Conservation (phyloP, 768 basidiomycete species). For the Auricularia sp. region DNA sequence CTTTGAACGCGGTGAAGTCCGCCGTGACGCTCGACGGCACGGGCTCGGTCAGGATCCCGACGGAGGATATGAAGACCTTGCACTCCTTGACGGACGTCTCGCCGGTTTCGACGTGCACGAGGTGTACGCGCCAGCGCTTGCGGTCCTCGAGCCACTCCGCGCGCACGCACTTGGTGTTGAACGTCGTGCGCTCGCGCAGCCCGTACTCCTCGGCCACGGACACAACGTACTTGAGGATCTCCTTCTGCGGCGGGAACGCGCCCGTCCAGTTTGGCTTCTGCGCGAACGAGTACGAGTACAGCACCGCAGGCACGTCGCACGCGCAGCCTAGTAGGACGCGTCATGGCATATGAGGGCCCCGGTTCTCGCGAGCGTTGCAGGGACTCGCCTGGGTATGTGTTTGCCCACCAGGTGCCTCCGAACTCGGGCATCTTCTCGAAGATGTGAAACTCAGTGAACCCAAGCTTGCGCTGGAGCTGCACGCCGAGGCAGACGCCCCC, state of each 20-base stretch:
- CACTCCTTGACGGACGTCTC: not conserved
- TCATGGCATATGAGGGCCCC: too few species aligned
- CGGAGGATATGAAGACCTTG: not conserved
- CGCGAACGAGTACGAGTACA: not conserved
- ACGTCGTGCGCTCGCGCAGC: not conserved
- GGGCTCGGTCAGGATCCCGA: not conserved
- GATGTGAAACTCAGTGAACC: not conserved
- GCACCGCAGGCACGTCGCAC: not conserved
- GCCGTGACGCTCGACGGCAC: slow-evolving; percentile 1
- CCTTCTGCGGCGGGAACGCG: not conserved
- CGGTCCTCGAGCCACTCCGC: not conserved
- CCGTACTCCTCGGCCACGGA: not conserved
- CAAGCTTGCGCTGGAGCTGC: not conserved
- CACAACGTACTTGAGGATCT: not conserved
- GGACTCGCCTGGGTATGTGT: not conserved
- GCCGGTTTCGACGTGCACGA: not conserved
- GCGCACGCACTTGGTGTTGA: not conserved
- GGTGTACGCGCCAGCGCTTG: not conserved
- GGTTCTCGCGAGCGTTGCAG: too few species aligned
- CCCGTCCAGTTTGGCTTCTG: not conserved
- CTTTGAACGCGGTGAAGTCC: slow-evolving; percentile 11
- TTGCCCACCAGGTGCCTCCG: not conserved
- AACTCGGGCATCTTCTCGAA: not conserved
- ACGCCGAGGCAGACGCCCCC: not conserved
- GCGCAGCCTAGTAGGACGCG: not conserved